Evolutionary conservation across 306 rosid genomes (phyloP).

Genomic region (Acacia acuminata): DNA sequence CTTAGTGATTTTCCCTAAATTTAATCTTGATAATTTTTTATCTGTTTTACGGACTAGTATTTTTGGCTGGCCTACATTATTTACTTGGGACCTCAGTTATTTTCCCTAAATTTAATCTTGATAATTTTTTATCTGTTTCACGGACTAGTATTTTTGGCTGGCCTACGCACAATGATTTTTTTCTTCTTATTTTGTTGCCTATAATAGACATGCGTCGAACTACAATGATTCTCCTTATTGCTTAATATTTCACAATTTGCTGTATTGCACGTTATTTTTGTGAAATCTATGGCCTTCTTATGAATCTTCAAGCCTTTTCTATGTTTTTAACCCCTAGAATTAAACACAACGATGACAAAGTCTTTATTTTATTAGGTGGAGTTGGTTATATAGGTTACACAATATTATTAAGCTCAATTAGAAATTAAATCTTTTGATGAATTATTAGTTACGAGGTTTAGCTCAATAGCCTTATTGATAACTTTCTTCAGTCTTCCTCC

Average conservation of each 20-base stretch:
- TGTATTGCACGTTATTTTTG: not conserved
- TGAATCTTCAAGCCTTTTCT: not conserved
- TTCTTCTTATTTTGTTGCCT: not conserved
- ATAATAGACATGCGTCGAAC: not conserved
- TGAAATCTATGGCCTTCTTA: not conserved
- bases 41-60: slow-evolving; percentile 33
- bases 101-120: slow-evolving; percentile 26
- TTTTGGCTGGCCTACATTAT: slow-evolving; percentile 36
- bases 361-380: too few species aligned
- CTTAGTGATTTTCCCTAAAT: not conserved
- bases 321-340: not conserved
- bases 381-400: too few species aligned
- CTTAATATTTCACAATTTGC: not conserved
- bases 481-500: too few species aligned
- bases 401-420: too few species aligned
- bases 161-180: slow-evolving; percentile 32
- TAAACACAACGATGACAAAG: not conserved
- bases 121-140: slow-evolving; percentile 19
- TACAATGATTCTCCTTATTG: not conserved
- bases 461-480: too few species aligned
- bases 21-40: slow-evolving; percentile 14
- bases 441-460: too few species aligned
- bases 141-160: slow-evolving; percentile 34
- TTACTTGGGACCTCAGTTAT: too few species aligned
- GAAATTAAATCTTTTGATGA: too few species aligned